Base-by-base conservation (phyloP, 495 filamentous ascomycete genomes). In the Oidiodendron maius region DNA sequence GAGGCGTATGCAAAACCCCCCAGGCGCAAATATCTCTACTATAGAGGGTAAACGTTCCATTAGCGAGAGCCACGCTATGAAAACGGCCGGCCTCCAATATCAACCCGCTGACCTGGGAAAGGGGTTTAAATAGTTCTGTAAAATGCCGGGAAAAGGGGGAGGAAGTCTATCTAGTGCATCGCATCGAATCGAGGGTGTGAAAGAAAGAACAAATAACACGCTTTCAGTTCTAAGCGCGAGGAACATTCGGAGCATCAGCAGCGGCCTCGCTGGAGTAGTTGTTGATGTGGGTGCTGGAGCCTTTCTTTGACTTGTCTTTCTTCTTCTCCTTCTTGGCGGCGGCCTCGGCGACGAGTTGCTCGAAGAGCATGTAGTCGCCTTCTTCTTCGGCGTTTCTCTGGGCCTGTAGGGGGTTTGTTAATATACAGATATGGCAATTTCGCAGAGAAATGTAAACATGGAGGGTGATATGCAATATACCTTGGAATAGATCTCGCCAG, bases 281-380 rank as follows among this genome's bases (percentile, higher is more conserved):
- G 34, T 34, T 36, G 10, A 40, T 51, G 17, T 45, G 39, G 20
- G 11, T n/a, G 25, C 35, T 32, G 4, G 52, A 34, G 11, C 46
- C 39, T 18, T 71, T 67, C 57, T 70, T 71, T 22, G 71, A 64
- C 67, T 88, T 86, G 65, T 88, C 84, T 24, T 77, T 72, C 61
- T 82, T 78, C 63, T 90, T 84, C 39, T 87, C 84, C 66, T 96
- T 94, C 78, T 97, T 97, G 43, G 87, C 83, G 40, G 87, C 87
- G 4, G 94, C 91, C 61, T 99, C 93, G 25, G 93, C 89, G 69
- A 99, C 94, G 23, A 99, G 82, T 65, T 96, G 89, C 65, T 99
- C 93, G 59, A 99, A 99, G 16, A 89, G 91, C 82, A 97, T 94
- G 71, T 94, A 96, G 47, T 96, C 91, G 53, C 91, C 93, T 71